Percentiles rank a stretch among this genome's conserved stretches.
phyloP scores from a whole-genome alignment of 2,329 filamentous ascomycete genomes.

The Clarireedia homoeocarpa region DNA sequence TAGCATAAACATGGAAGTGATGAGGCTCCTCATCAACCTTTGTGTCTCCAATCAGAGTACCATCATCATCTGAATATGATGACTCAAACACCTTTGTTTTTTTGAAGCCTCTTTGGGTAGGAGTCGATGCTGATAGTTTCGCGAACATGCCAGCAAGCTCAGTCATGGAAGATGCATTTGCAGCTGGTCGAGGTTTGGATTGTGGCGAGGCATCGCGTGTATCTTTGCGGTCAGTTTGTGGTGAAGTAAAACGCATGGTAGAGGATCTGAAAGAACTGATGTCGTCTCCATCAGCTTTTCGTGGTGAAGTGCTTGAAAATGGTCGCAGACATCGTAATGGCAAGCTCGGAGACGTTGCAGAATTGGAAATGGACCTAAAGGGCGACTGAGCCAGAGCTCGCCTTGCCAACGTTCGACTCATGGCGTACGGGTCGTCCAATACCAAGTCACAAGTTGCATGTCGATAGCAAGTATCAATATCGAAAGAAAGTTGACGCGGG shows the following conservation, averaged over 20 bases:
- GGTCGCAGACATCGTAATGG: constrained; percentile 20
- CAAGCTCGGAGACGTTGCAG: constrained; percentile 4
- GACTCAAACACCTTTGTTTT: background rate
- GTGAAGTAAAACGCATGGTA: background rate
- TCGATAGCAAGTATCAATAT: constrained; percentile 1
- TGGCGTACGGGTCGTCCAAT: constrained; percentile 11
- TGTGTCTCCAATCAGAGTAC: constrained; percentile 19
- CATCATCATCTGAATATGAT: background rate
- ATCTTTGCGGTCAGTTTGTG: too few species aligned
- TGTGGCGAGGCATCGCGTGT: background rate
- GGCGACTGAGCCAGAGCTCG: constrained; percentile 26
- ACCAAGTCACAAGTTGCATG: background rate
- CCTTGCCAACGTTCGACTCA: constrained; percentile 25
- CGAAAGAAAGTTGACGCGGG: constrained; percentile 23
- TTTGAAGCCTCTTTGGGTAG: background rate
- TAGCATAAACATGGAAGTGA: constrained; percentile 78
- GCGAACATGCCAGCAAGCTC: background rate
- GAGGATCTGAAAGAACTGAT: background rate
- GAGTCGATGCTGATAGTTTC: background rate
- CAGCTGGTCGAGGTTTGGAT: background rate
- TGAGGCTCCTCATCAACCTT: constrained; percentile 52
- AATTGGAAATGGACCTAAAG: constrained; percentile 12
- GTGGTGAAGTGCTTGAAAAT: constrained; percentile 30
- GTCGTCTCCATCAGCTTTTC: constrained; percentile 11
- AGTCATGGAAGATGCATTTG: background rate